These are phyloP conservation scores for Periglandula ipomoeae DNA, from an alignment of 2,329 filamentous ascomycete genomes.

Conservation along the genomic window DNA sequence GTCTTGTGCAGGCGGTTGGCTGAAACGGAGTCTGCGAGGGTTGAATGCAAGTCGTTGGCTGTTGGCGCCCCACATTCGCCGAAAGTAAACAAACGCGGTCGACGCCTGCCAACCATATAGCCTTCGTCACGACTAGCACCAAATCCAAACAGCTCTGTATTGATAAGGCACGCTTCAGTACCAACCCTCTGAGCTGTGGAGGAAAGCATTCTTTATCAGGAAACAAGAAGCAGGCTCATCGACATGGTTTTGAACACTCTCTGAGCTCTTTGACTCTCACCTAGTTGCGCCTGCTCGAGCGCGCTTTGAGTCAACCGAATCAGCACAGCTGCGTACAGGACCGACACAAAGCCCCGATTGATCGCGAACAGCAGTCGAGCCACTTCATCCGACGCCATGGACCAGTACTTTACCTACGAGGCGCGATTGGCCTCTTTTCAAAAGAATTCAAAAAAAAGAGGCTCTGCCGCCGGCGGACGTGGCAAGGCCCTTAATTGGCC, in stretches of 20 bases:
- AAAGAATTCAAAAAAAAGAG: slow-evolving; percentile 55
- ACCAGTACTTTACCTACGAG: slow-evolving; percentile 52
- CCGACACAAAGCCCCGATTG: not conserved
- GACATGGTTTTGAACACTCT: not conserved
- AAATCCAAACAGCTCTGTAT: not conserved
- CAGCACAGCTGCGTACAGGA: not conserved
- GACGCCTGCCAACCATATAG: not conserved
- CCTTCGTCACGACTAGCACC: not conserved
- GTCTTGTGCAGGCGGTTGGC: too few species aligned
- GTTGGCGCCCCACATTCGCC: slow-evolving; percentile 7
- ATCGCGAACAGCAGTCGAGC: slow-evolving; percentile 1
- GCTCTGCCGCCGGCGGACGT: slow-evolving; percentile 49
- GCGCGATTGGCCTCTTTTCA: slow-evolving; percentile 77
- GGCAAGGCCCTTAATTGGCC: slow-evolving; percentile 65
- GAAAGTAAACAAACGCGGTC: slow-evolving; percentile 25
- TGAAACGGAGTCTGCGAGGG: too few species aligned
- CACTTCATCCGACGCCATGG: slow-evolving; percentile 16
- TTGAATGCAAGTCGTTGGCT: not conserved
- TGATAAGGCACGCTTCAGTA: not conserved
- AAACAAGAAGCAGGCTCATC: not conserved
- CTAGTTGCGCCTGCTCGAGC: not conserved
- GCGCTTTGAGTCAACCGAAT: too few species aligned
- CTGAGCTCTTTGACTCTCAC: not conserved
- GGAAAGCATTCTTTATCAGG: not conserved
- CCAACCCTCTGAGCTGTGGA: not conserved